phyloP scores from a whole-genome alignment of 192 early-diverging fungal genomes.

The Paraglomus occultum region DNA sequence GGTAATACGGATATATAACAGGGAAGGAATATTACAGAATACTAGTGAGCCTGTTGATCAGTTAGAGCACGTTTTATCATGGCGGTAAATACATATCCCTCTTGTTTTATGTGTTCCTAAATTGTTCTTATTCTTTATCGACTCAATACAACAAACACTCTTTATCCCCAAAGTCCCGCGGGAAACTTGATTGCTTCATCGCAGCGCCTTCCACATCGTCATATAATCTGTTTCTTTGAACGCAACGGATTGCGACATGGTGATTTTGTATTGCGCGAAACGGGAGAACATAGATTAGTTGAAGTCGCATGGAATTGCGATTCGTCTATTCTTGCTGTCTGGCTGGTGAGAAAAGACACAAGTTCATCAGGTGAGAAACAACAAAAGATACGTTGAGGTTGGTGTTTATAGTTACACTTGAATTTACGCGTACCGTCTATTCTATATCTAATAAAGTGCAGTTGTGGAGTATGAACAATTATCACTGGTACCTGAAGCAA shows the following conservation, averaged over 20 bases:
- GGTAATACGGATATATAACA: conserved; percentile 75
- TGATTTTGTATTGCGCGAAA: conserved; percentile 78
- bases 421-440: background rate
- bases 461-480: conserved; percentile 92
- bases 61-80: conserved; percentile 76
- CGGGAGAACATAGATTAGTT: conserved; percentile 40
- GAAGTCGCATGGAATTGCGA: conserved; percentile 86
- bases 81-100: conserved; percentile 51
- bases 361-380: conserved; percentile 25
- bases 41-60: conserved; percentile 75
- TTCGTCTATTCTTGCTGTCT: conserved; percentile 81
- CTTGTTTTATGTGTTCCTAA: background rate
- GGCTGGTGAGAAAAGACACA: conserved; percentile 41
- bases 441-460: conserved; percentile 56
- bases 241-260: conserved; percentile 92
- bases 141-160: background rate
- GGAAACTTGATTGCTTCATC: conserved; percentile 83
- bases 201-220: conserved; percentile 71
- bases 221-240: conserved; percentile 93
- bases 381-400: conserved; percentile 19
- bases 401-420: background rate
- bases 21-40: conserved; percentile 82
- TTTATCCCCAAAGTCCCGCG: conserved; percentile 54
- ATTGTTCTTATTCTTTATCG: background rate
- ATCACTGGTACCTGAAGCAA: conserved; percentile 96